Conservation (phyloP, 2,329 filamentous ascomycete genomes). For the Hymenoscyphus repandus region DNA sequence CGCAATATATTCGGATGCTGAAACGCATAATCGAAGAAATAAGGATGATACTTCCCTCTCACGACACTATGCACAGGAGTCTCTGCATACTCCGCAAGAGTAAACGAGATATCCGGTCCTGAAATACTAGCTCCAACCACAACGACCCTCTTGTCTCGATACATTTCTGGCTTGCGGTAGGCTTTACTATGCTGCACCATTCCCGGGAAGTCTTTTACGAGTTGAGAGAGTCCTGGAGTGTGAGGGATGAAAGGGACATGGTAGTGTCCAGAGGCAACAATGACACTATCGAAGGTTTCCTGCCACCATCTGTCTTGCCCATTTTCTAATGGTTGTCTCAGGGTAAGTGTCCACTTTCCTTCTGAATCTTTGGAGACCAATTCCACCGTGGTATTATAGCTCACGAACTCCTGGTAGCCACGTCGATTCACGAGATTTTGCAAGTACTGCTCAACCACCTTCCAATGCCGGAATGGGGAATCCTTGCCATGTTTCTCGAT, state of each 20-base stretch:
- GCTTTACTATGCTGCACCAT: constrained; percentile 65
- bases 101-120: constrained; percentile 52
- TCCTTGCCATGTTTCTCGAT: constrained; percentile 47
- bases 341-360: constrained; percentile 44
- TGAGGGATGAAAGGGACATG: constrained; percentile 58
- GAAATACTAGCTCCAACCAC: constrained; percentile 62
- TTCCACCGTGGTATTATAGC: constrained; percentile 58
- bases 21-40: constrained; percentile 56
- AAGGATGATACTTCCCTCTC: constrained; percentile 28
- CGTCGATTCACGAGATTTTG: constrained; percentile 45
- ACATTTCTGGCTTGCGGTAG: constrained; percentile 60
- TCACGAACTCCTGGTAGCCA: constrained; percentile 47
- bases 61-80: constrained; percentile 6
- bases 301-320: constrained; percentile 52
- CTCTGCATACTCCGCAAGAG: constrained; percentile 46
- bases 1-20: constrained; percentile 48
- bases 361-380: constrained; percentile 43
- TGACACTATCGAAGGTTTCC: constrained; percentile 59
- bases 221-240: constrained; percentile 51
- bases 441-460: constrained; percentile 50
- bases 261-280: constrained; percentile 65
- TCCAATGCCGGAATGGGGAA: constrained; percentile 59
- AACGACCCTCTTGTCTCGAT: constrained; percentile 47
- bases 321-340: constrained; percentile 40
- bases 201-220: constrained; percentile 43